Evolutionary conservation across 2,329 filamentous ascomycete species (phyloP), one percentile per base, ranked within the genome.

Genomic region (Verticillium longisporum): DNA sequence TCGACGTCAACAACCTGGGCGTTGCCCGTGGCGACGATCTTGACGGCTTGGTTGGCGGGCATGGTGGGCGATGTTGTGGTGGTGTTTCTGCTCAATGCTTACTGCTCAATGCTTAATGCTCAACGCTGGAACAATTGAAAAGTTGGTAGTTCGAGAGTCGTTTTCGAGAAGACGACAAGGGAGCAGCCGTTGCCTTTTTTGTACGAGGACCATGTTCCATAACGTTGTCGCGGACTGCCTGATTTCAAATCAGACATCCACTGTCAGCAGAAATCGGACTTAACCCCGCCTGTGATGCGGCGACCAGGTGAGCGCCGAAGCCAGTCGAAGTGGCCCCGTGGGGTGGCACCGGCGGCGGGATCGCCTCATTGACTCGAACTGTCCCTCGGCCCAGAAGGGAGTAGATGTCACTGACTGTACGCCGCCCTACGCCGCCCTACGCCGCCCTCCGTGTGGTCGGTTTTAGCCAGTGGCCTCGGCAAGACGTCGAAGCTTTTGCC

Each of bases 1-100:
- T 63, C 56, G 10, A 33, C 58, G 56, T 67, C 68, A 4, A 78
- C 70, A 21, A 75, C 65, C 11, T 70, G 71, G 26, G 67, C 69
- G 32, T 68, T 66, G 61, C 62, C 57, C 37, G 62, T 34, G 33
- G 60, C 58, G 60, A 65, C 34, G 6, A 57, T 65, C 61, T 64
- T 65, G 34, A 62, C 61, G n/a, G 62, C 61, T 50, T 60, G 61
- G 61, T 64, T 65, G n/a, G 59, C 38, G 9, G 63, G 56, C 64
- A 64, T 64, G 41, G 50, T 57, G 45, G 57, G 33, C 53, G 41
- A 34, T 59, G 45, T 38, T 31, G 18, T 14, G 18, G 26, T 26
- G 26, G 26, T 26, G 26, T 26, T 26, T 41, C 13, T 60, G 31
- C 36, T 38, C 26, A 38, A 21, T 26, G 15, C 38, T 14, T 18